Percentiles rank a stretch among this genome's conserved stretches.
Conservation (phyloP, 2,329 filamentous ascomycete species). For the Penicillium nordicum region DNA sequence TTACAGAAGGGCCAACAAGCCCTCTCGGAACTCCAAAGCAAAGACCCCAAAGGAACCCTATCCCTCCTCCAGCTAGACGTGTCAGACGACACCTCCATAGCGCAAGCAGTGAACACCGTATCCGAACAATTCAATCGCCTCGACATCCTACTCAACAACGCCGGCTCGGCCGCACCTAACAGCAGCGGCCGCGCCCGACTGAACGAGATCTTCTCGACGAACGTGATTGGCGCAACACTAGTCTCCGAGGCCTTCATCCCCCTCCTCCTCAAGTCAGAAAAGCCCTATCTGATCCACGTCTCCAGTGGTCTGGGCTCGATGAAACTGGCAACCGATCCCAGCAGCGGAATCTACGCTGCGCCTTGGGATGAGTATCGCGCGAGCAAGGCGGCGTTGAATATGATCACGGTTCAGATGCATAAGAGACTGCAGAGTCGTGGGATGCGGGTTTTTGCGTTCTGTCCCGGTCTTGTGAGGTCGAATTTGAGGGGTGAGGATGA, state of each 20-base stretch:
- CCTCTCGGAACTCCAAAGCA: slow-evolving; percentile 5
- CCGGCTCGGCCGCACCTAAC: slow-evolving; percentile 2
- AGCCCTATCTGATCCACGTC: slow-evolving; percentile 35
- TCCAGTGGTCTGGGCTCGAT: slow-evolving; percentile 32
- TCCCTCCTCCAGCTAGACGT: slow-evolving; percentile 37
- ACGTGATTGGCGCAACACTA: slow-evolving; percentile 33
- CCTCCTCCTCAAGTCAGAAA: slow-evolving; percentile 30
- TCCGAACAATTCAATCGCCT: slow-evolving; percentile 15
- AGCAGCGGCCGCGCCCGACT: slow-evolving; percentile 9
- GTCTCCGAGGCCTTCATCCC: slow-evolving; percentile 33
- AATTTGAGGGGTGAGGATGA: slow-evolving; percentile 29
- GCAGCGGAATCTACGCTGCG: not conserved
- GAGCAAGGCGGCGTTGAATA: slow-evolving; percentile 22
- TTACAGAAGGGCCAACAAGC: slow-evolving; percentile 11
- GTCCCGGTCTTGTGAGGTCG: slow-evolving; percentile 30
- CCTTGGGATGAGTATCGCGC: slow-evolving; percentile 19
- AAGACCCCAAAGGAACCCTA: slow-evolving; percentile 26
- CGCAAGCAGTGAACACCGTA: slow-evolving; percentile 10
- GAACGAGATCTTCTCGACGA: slow-evolving; percentile 30
- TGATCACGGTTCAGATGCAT: slow-evolving; percentile 17
- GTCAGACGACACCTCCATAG: slow-evolving; percentile 32
- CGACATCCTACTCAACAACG: slow-evolving; percentile 17
- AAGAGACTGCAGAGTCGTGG: slow-evolving; percentile 10
- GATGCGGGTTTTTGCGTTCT: slow-evolving; percentile 26
- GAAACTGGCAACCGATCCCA: slow-evolving; percentile 10